Percentiles rank a stretch among this genome's conserved stretches.
Conservation (phyloP, 2,329 filamentous ascomycete species). For the Alternaria alternata region DNA sequence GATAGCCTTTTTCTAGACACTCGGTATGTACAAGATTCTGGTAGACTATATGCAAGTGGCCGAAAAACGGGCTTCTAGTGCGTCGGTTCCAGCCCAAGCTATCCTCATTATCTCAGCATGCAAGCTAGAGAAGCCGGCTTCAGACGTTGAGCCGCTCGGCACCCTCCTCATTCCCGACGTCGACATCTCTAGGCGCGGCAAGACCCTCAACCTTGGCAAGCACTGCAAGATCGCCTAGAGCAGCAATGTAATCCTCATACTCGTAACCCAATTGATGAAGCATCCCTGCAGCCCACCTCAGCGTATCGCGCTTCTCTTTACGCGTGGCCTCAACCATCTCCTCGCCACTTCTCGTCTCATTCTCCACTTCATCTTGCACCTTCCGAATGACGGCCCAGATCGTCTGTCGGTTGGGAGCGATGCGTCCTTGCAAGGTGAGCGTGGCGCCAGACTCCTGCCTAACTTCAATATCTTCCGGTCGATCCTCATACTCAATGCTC, state of each 20-base stretch:
- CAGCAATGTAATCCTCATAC: constrained; percentile 42
- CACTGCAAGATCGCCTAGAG: constrained; percentile 41
- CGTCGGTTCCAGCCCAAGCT: neutral
- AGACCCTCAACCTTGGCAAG: constrained; percentile 44
- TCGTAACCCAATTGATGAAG: constrained; percentile 45
- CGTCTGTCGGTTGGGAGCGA: constrained; percentile 44
- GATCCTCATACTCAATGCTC: constrained; percentile 32
- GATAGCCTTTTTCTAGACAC: neutral
- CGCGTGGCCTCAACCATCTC: constrained; percentile 21
- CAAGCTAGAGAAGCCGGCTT: neutral
- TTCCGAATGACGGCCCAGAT: constrained; percentile 45
- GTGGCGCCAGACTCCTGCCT: constrained; percentile 36
- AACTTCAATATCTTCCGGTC: constrained; percentile 43
- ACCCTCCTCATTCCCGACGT: neutral
- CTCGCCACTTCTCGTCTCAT: constrained; percentile 20
- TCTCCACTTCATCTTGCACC: constrained; percentile 43
- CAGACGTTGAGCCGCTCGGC: neutral
- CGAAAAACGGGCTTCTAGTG: constrained; percentile 17
- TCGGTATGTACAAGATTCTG: constrained; percentile 13
- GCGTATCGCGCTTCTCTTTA: constrained; percentile 35
- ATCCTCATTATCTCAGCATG: neutral
- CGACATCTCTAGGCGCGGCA: constrained; percentile 13
- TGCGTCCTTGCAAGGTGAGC: constrained; percentile 40
- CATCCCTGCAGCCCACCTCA: constrained; percentile 42
- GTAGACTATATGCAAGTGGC: constrained; percentile 29